These are phyloP conservation scores for Cenchrus purpureus DNA, from an alignment of 176 grass and related monocot species.

Conservation along the genomic window DNA sequence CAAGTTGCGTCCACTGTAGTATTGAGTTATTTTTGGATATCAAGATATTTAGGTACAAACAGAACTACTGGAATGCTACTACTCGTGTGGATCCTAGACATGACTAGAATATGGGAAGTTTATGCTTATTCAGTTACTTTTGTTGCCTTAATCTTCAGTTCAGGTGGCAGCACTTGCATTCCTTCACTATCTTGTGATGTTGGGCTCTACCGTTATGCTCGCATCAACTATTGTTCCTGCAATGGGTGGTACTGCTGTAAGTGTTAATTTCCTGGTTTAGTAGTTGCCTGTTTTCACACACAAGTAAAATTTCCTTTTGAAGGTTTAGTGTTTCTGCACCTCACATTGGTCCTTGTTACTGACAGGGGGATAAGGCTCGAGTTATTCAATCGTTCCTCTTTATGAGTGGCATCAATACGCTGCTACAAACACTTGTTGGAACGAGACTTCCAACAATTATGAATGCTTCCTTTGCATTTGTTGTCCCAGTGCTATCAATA, in stretches of 20 bases:
- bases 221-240: constrained; percentile 76
- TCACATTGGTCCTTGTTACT: constrained; percentile 38
- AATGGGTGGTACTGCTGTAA: constrained; percentile 89
- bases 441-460: constrained; percentile 89
- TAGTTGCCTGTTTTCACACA: not conserved
- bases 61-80: constrained; percentile 15
- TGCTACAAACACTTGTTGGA: constrained; percentile 88
- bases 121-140: constrained; percentile 34
- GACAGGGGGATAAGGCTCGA: constrained; percentile 87
- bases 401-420: constrained; percentile 95
- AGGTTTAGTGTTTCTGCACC: constrained; percentile 17
- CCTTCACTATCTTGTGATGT: constrained; percentile 94
- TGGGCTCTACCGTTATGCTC: constrained; percentile 91
- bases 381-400: constrained; percentile 90
- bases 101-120: constrained; percentile 16
- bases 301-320: constrained; percentile 35
- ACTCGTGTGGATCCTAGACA: constrained; percentile 3
- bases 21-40: constrained; percentile 22
- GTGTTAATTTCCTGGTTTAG: constrained; percentile 24
- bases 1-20: constrained; percentile 8
- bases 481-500: constrained; percentile 83
- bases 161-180: constrained; percentile 77
- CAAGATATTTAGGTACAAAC: constrained; percentile 9
- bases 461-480: constrained; percentile 90
- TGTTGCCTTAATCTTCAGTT: constrained; percentile 61